Evolutionary conservation across 495 filamentous ascomycete species (phyloP).

Genomic region (Aspergillus sclerotioniger): DNA sequence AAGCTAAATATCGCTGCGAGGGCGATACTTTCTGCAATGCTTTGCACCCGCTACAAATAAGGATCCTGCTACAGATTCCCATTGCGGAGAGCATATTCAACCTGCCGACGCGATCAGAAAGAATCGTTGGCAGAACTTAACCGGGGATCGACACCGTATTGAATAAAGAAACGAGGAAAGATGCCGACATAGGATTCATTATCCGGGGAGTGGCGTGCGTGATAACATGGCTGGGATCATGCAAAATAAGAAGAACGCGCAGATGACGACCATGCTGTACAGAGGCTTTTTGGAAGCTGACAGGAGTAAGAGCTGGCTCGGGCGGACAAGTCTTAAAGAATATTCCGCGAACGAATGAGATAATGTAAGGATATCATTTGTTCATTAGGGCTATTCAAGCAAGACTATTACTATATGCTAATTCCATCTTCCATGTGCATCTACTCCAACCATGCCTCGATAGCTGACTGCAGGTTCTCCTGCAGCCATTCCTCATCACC

Average conservation of each 20-base stretch:
- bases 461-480: constrained; percentile 11
- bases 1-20: constrained; percentile 34
- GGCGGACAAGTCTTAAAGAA: too few species aligned
- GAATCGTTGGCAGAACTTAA: constrained; percentile 7
- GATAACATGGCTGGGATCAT: constrained; percentile 13
- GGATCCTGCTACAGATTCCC: constrained; percentile 26
- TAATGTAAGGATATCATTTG: neutral
- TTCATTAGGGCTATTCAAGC: too few species aligned
- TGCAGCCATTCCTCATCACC: constrained; percentile 17
- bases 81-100: constrained; percentile 10
- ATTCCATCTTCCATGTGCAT: neutral
- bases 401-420: neutral
- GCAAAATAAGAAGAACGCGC: constrained; percentile 8
- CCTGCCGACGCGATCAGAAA: constrained; percentile 13
- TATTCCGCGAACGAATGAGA: constrained; percentile 36
- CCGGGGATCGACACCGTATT: constrained; percentile 15
- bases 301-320: constrained; percentile 38
- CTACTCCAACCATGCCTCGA: constrained; percentile 21
- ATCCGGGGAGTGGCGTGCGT: constrained; percentile 5
- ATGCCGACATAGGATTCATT: constrained; percentile 9
- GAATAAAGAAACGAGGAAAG: constrained; percentile 14
- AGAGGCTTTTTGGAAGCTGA: constrained; percentile 37
- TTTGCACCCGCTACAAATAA: constrained; percentile 23
- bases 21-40: constrained; percentile 32
- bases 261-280: constrained; percentile 20